A percentile compares a stretch with the other conserved stretches of the same genome.
Evolutionary conservation across 1,284 basidiomycete genomes (phyloP).

Genomic region (Porodaedalea pini): DNA sequence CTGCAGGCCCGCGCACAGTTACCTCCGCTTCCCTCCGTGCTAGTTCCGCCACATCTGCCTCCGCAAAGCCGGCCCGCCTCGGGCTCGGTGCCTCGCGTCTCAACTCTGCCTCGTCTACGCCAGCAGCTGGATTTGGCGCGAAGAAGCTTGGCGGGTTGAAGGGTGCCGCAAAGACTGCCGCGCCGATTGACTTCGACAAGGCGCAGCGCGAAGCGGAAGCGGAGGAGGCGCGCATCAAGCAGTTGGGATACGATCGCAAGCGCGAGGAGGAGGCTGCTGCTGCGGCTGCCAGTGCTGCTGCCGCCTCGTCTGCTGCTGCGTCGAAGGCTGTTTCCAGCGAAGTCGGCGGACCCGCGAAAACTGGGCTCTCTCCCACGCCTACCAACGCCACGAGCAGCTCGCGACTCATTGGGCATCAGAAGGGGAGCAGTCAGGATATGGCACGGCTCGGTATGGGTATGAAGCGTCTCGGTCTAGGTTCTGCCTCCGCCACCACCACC

Average conservation of each 20-base stretch:
- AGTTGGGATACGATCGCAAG: conserved; percentile 84
- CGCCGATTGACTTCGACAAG: conserved; percentile 86
- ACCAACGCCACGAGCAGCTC: not conserved
- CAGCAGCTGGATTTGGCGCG: conserved; percentile 40
- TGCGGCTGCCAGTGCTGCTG: conserved; percentile 55
- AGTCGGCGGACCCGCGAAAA: conserved; percentile 26
- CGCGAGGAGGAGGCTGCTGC: conserved; percentile 64
- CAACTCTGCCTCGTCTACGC: conserved; percentile 37
- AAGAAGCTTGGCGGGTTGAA: conserved; percentile 78
- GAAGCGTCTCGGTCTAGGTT: conserved; percentile 85
- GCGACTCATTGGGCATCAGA: conserved; percentile 29
- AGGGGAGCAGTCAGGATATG: conserved; percentile 46
- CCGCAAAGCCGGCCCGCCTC: conserved; percentile 37
- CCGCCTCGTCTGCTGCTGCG: conserved; percentile 43
- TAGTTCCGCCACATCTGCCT: conserved; percentile 31
- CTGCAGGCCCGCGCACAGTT: conserved; percentile 51
- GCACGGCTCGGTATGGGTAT: conserved; percentile 77
- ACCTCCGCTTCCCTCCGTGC: conserved; percentile 60
- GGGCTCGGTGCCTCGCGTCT: conserved; percentile 54
- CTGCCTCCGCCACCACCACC: conserved; percentile 47
- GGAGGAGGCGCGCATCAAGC: conserved; percentile 85
- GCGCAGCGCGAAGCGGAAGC: conserved; percentile 84
- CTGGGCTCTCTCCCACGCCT: conserved; percentile 5
- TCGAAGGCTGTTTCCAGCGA: conserved; percentile 29
- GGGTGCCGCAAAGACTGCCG: conserved; percentile 69